Percentiles rank a stretch among this genome's conserved stretches.
Conservation (phyloP, 2,329 filamentous ascomycete species). For the Paraphaeosphaeria minitans region DNA sequence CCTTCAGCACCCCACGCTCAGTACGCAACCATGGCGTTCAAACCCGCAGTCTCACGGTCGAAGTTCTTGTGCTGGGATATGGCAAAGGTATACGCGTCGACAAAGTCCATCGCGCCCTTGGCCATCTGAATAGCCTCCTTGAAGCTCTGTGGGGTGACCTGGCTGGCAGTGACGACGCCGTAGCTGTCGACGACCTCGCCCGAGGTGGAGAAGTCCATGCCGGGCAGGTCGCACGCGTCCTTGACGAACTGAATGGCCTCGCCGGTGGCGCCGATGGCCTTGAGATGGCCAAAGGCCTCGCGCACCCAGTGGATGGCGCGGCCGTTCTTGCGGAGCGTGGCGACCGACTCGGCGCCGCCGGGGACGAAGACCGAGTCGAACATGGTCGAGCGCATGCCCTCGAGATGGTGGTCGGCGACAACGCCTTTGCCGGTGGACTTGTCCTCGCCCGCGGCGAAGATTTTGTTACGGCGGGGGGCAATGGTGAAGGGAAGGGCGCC, state of each 20-base stretch:
- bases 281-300: constrained; percentile 82
- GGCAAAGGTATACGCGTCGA: constrained; percentile 71
- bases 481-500: constrained; percentile 75
- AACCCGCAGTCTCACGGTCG: constrained; percentile 72
- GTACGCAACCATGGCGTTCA: constrained; percentile 71
- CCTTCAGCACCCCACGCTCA: constrained; percentile 46
- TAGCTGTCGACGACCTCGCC: constrained; percentile 68
- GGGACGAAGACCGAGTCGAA: constrained; percentile 82
- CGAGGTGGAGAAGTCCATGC: constrained; percentile 56
- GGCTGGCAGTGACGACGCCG: constrained; percentile 73
- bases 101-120: constrained; percentile 70
- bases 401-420: constrained; percentile 76
- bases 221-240: constrained; percentile 52
- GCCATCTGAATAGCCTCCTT: constrained; percentile 66
- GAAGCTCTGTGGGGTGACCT: constrained; percentile 61
- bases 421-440: constrained; percentile 60
- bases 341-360: constrained; percentile 68
- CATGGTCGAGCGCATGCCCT: constrained; percentile 79
- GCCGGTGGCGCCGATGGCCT: constrained; percentile 76
- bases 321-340: constrained; percentile 69
- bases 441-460: constrained; percentile 66
- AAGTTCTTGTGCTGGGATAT: constrained; percentile 77
- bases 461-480: constrained; percentile 67
- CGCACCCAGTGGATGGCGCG: constrained; percentile 77
- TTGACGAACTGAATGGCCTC: constrained; percentile 70